phyloP scores from a whole-genome alignment of 768 basidiomycete species.

The Mrakia blollopis region DNA sequence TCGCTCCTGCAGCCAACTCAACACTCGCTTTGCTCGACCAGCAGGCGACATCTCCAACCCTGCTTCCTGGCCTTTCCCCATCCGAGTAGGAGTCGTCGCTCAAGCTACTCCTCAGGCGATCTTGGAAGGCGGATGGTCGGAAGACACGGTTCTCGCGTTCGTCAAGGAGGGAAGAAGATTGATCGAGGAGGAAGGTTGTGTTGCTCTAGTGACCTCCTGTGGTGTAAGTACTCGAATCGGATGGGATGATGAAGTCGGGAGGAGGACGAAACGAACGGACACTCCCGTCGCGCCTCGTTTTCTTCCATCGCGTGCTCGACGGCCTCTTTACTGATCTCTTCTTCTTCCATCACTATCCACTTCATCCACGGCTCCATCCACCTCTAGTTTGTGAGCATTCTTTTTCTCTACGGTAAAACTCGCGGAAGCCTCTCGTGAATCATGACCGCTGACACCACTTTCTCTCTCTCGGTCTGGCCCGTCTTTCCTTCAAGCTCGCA shows the following conservation, averaged over 20 bases:
- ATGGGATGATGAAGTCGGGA: neutral
- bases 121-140: slow-evolving; percentile 34
- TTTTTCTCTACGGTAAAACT: neutral
- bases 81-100: slow-evolving; percentile 36
- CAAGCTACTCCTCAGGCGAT: slow-evolving; percentile 31
- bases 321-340: neutral
- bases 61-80: slow-evolving; percentile 35
- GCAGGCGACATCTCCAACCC: slow-evolving; percentile 35
- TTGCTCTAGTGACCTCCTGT: slow-evolving; percentile 37
- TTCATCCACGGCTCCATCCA: neutral
- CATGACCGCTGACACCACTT: neutral
- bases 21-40: slow-evolving; percentile 37
- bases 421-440: neutral
- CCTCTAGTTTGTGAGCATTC: neutral
- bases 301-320: neutral
- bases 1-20: slow-evolving; percentile 32
- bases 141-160: slow-evolving; percentile 36
- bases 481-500: slow-evolving; percentile 32
- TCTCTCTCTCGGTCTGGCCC: neutral
- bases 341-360: neutral
- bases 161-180: slow-evolving; percentile 35
- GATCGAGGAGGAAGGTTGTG: slow-evolving; percentile 36
- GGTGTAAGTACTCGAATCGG: slow-evolving; percentile 18
- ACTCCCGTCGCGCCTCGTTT: neutral
- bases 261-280: too few relatives aligned